These are phyloP conservation scores for Pseudonitzschia delicatissima DNA, from an alignment of 108 stramenopile species.

Conservation along the genomic window DNA sequence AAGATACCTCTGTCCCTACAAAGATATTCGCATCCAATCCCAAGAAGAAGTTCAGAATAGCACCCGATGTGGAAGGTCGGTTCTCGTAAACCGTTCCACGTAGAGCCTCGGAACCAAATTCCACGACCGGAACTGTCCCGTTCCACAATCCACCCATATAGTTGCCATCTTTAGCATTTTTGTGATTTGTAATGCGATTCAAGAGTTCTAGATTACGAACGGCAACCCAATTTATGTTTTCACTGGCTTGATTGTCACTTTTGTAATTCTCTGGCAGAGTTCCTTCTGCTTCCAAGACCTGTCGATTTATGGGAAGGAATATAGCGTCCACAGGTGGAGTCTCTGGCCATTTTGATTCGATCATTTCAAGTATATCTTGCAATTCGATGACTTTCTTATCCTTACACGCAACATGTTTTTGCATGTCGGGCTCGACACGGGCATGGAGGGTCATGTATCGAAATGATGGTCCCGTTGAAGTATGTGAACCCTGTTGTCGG, in stretches of 20 bases:
- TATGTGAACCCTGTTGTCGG: no score
- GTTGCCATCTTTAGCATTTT: not conserved
- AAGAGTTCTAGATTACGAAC: constrained; percentile 25
- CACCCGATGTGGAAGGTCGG: constrained; percentile 16
- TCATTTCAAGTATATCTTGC: constrained; percentile 22
- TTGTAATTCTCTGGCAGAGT: not conserved
- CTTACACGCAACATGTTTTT: constrained; percentile 20
- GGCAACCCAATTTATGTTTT: constrained; percentile 13
- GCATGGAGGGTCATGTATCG: constrained; percentile 38
- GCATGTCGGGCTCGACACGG: constrained; percentile 47
- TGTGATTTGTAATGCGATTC: constrained; percentile 6
- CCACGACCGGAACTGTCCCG: constrained; percentile 29
- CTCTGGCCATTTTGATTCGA: constrained; percentile 19
- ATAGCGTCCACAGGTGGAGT: constrained; percentile 19
- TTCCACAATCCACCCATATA: constrained; percentile 24
- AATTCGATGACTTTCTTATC: constrained; percentile 28
- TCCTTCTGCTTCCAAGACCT: constrained; percentile 21
- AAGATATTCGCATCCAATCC: constrained; percentile 21
- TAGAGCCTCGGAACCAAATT: constrained; percentile 29
- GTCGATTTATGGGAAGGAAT: constrained; percentile 31
- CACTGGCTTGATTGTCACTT: no score
- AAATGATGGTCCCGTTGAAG: no score
- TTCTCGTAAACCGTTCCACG: constrained; percentile 19
- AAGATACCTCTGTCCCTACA: constrained; percentile 36
- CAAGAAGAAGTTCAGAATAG: constrained; percentile 33